These are phyloP conservation scores for Aspergillus uvarum DNA, from an alignment of 2,329 filamentous ascomycete genomes.

Conservation along the genomic window DNA sequence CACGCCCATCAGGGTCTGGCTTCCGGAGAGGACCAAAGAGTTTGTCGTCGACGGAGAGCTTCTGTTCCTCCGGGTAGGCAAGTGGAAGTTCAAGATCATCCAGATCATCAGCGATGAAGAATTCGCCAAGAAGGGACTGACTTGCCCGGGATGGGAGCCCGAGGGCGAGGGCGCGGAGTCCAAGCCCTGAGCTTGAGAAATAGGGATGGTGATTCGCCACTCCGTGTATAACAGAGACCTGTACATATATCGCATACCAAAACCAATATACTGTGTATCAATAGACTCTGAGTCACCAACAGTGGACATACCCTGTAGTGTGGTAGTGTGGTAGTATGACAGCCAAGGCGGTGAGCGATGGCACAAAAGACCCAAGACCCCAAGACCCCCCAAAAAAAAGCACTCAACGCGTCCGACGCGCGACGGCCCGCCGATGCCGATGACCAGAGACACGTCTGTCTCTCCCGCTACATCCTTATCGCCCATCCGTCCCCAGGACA, in stretches of 20 bases:
- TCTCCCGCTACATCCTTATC: conserved; percentile 11
- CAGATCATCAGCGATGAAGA: conserved; percentile 56
- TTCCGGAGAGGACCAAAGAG: conserved; percentile 44
- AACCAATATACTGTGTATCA: not conserved
- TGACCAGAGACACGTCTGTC: not conserved
- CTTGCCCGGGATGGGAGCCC: conserved; percentile 53
- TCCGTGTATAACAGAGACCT: conserved; percentile 16
- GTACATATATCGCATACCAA: conserved; percentile 15
- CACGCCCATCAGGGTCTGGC: conserved; percentile 49
- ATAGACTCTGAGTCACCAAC: not conserved
- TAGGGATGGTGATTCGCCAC: not conserved
- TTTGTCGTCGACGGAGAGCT: conserved; percentile 53
- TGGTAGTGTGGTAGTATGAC: not conserved
- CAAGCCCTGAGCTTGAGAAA: not conserved
- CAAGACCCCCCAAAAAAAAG: conserved; percentile 3
- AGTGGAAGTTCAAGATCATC: conserved; percentile 60
- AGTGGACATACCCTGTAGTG: too few species aligned
- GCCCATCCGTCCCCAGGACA: conserved; percentile 1
- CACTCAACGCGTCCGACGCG: conserved; percentile 43
- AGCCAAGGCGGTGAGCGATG: not conserved
- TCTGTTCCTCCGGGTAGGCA: conserved; percentile 58
- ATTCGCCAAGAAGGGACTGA: conserved; percentile 48
- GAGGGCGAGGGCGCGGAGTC: conserved; percentile 4
- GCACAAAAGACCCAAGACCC: too few species aligned
- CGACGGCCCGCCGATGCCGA: conserved; percentile 25